These are phyloP conservation scores for Cystobasidiaceae sp. DNA, from an alignment of 1,284 basidiomycete species.

Conservation along the genomic window DNA sequence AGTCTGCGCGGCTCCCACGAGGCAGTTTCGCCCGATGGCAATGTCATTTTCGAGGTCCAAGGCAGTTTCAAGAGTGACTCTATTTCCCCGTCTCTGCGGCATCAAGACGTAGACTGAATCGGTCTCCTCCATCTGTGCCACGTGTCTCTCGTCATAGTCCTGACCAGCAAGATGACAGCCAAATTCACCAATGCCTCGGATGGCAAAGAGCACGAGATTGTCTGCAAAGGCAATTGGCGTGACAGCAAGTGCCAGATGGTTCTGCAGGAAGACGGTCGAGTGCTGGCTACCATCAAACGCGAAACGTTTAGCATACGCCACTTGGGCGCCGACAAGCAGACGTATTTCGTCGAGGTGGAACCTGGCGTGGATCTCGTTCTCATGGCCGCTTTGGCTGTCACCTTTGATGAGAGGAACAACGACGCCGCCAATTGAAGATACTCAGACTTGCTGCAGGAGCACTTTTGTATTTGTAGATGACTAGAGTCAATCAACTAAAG, in stretches of 20 bases:
- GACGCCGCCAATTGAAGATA: constrained; percentile 37
- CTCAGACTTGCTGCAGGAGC: too few species aligned
- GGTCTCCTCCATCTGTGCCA: too few species aligned
- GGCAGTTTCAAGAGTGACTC: constrained; percentile 41
- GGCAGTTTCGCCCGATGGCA: constrained; percentile 41
- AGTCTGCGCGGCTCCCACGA: constrained; percentile 42
- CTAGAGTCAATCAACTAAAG: too few species aligned
- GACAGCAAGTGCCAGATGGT: constrained; percentile 14
- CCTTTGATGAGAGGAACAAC: constrained; percentile 48
- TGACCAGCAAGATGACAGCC: constrained; percentile 44
- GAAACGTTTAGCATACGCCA: constrained; percentile 42
- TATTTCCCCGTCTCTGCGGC: too few species aligned
- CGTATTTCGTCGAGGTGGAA: constrained; percentile 45
- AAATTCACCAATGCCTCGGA: constrained; percentile 43
- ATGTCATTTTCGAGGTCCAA: constrained; percentile 44
- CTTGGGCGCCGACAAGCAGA: constrained; percentile 44
- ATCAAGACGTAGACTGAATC: too few species aligned
- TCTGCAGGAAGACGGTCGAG: constrained; percentile 36
- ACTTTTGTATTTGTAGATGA: too few species aligned
- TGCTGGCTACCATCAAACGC: constrained; percentile 45
- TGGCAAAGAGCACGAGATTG: constrained; percentile 36
- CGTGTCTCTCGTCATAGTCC: too few species aligned
- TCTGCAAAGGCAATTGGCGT: constrained; percentile 30
- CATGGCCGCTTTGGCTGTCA: constrained; percentile 49
- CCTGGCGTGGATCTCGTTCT: constrained; percentile 50